Evolutionary conservation across 2,329 filamentous ascomycete species (phyloP).

Genomic region (Harringtonia aguacate): DNA sequence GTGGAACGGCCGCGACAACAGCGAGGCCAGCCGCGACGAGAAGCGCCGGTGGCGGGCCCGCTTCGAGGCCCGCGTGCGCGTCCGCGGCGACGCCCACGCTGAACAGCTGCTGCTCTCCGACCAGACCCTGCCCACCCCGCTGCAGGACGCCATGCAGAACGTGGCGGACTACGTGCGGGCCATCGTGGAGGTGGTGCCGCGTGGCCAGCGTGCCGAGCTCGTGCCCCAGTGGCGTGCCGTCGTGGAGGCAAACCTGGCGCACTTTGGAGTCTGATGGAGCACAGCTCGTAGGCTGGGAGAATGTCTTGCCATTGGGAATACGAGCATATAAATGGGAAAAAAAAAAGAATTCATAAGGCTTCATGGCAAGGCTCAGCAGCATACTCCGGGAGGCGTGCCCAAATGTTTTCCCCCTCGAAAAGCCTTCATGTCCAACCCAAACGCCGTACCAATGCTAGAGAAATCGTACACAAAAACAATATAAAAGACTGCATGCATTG

Average conservation of each 20-base stretch:
- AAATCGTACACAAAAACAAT: no score
- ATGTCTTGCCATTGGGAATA: no score
- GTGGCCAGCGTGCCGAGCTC: conserved; percentile 9
- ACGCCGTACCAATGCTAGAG: neutral
- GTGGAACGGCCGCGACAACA: conserved; percentile 19
- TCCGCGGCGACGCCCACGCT: neutral
- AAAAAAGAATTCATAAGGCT: no score
- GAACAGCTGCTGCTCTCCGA: neutral
- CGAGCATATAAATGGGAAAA: no score
- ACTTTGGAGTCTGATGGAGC: neutral
- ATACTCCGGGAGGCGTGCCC: no score
- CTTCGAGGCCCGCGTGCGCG: conserved; percentile 13
- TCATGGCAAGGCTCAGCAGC: no score
- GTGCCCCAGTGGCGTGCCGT: neutral
- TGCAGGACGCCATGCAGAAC: conserved; percentile 2
- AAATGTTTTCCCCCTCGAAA: no score
- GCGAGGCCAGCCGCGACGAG: conserved; percentile 11
- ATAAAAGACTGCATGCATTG: no score
- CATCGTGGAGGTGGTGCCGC: conserved; percentile 19
- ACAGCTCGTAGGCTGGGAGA: no score
- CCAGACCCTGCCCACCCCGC: neutral
- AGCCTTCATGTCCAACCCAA: no score
- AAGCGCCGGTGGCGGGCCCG: conserved; percentile 14
- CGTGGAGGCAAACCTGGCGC: neutral
- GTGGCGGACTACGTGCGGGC: conserved; percentile 18